Evolutionary conservation across 148 eudicot species (phyloP).

Genomic region (Fagopyrum tataricum): DNA sequence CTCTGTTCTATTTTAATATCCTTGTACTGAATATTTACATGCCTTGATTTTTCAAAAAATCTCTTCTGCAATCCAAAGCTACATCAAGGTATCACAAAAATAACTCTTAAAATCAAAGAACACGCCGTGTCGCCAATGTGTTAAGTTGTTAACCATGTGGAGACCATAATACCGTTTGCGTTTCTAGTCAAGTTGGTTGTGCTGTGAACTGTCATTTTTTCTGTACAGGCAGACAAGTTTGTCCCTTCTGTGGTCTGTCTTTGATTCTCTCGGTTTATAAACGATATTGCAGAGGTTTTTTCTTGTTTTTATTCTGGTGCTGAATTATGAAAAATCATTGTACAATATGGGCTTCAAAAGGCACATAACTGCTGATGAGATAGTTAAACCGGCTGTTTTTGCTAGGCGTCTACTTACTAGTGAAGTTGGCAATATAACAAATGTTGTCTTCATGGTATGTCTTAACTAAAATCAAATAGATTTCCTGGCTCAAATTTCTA

Average conservation of each 20-base stretch:
- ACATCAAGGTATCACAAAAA: background rate
- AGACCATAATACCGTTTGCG: conserved; percentile 86
- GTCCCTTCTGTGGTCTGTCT: background rate
- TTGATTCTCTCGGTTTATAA: background rate
- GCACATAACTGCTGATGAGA: conserved; percentile 77
- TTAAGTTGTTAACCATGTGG: too few relatives aligned
- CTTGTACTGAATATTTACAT: background rate
- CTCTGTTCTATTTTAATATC: background rate
- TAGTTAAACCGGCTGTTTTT: conserved; percentile 80
- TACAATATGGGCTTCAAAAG: conserved; percentile 83
- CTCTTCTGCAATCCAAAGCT: background rate
- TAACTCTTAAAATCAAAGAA: conserved; percentile 3
- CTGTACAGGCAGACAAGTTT: conserved; percentile 86
- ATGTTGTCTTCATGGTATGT: conserved; percentile 86
- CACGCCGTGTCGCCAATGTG: background rate
- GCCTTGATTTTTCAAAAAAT: background rate
- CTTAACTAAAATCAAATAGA: background rate
- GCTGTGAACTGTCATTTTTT: conserved; percentile 99
- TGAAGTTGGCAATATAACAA: conserved; percentile 74
- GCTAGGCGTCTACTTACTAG: conserved; percentile 67
- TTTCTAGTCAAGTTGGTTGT: conserved; percentile 98
- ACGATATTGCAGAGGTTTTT: background rate
- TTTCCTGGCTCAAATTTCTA: background rate
- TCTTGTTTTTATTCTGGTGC: background rate
- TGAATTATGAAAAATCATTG: conserved; percentile 16